Conservation (phyloP, 495 filamentous ascomycete species). For the Tuber microsphaerosporum region DNA sequence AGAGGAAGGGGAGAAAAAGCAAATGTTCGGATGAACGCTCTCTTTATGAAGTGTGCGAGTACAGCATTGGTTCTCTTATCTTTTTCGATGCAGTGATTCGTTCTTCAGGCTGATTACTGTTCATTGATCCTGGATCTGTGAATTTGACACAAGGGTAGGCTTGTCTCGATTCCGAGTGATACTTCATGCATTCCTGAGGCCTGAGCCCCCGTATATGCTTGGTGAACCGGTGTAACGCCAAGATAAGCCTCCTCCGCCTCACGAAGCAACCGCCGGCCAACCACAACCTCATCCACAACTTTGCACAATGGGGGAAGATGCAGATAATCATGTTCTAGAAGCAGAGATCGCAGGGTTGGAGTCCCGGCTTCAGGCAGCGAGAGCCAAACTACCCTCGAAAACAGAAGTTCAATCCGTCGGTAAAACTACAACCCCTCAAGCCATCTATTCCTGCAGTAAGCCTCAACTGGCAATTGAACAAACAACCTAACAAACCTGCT, state of each 20-base stretch:
- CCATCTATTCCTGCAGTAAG: conserved; percentile 6
- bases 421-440: conserved; percentile 9
- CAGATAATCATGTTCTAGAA: not conserved
- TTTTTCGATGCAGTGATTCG: not conserved
- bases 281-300: not conserved
- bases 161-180: not conserved
- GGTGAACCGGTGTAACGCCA: not conserved
- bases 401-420: not conserved
- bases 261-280: not conserved
- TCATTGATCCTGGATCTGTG: not conserved
- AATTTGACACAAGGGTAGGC: not conserved
- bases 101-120: not conserved
- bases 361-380: conserved; percentile 46
- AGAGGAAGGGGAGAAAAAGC: not conserved
- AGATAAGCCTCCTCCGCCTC: not conserved
- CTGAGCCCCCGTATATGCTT: not conserved
- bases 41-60: not conserved
- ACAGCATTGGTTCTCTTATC: not conserved
- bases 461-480: conserved; percentile 8
- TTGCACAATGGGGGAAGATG: not conserved
- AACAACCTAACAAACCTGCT: conserved; percentile 1
- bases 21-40: not conserved
- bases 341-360: conserved; percentile 54
- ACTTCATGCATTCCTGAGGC: not conserved
- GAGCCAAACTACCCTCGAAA: conserved; percentile 34